A percentile compares a stretch with the other conserved stretches of the same genome.
phyloP scores from a whole-genome alignment of 129 eudicot species.

The Ambrosia artemisiifolia region DNA sequence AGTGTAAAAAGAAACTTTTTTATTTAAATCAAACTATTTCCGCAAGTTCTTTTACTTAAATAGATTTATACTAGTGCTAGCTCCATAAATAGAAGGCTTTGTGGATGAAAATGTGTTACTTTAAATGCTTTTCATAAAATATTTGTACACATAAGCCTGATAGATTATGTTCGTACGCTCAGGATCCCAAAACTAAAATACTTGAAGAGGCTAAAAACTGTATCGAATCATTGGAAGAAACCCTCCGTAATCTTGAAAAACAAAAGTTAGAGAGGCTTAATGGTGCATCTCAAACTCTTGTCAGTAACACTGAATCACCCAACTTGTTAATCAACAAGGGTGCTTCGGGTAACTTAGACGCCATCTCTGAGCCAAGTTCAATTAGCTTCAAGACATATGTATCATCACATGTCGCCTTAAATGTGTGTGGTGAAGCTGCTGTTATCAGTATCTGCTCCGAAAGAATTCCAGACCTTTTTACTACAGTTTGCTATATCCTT shows the following conservation, averaged over 20 bases:
- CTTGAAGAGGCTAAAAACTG: slow-evolving; percentile 64
- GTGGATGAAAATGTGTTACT: neutral
- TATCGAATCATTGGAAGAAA: slow-evolving; percentile 46
- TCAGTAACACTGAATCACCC: neutral
- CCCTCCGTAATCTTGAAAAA: slow-evolving; percentile 48
- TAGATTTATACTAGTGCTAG: too few species aligned
- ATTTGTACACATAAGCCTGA: neutral
- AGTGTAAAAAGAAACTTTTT: too few species aligned
- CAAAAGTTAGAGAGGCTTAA: slow-evolving; percentile 46
- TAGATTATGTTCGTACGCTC: neutral
- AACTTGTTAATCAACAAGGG: neutral
- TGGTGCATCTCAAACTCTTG: slow-evolving; percentile 10
- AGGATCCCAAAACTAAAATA: slow-evolving; percentile 64
- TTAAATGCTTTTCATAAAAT: neutral
- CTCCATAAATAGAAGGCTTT: neutral
- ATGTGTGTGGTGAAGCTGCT: slow-evolving; percentile 55
- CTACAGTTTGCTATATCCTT: slow-evolving; percentile 42
- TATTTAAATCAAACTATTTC: too few species aligned
- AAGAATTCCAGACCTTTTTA: slow-evolving; percentile 46
- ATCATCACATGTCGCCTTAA: slow-evolving; percentile 51
- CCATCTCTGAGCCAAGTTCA: slow-evolving; percentile 6
- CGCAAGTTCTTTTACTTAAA: too few species aligned
- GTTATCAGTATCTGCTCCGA: slow-evolving; percentile 48
- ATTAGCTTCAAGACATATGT: slow-evolving; percentile 46
- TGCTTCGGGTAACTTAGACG: neutral